Conservation (phyloP, 495 filamentous ascomycete genomes). For the Aspergillus olivimuriae region DNA sequence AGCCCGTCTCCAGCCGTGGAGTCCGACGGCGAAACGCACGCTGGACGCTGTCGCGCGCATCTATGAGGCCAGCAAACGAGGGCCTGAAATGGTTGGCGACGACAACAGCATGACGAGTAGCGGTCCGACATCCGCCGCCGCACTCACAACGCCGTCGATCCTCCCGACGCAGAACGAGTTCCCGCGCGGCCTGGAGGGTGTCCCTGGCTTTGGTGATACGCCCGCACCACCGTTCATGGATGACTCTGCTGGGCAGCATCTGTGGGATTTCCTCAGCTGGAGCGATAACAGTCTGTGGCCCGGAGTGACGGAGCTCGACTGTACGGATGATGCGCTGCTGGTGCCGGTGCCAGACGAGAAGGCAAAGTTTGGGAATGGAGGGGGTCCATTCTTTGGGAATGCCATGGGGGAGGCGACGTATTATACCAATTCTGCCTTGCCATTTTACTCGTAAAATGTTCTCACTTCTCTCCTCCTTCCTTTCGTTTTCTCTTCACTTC, state of each 20-base stretch:
- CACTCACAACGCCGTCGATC: background rate
- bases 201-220: constrained; percentile 22
- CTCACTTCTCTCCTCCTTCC: background rate
- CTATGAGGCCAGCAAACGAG: constrained; percentile 53
- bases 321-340: constrained; percentile 19
- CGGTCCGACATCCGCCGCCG: constrained; percentile 14
- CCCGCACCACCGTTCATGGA: constrained; percentile 25
- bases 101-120: constrained; percentile 7
- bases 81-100: constrained; percentile 12
- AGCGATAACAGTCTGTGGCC: constrained; percentile 35
- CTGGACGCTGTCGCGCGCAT: constrained; percentile 64
- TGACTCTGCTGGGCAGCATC: constrained; percentile 30
- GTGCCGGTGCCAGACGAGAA: constrained; percentile 26
- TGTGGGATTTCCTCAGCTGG: constrained; percentile 42
- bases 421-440: constrained; percentile 20
- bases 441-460: constrained; percentile 20
- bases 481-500: constrained; percentile 1
- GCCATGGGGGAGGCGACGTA: constrained; percentile 20
- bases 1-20: constrained; percentile 63
- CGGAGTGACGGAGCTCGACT: constrained; percentile 27
- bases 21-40: constrained; percentile 62
- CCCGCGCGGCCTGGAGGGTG: constrained; percentile 15
- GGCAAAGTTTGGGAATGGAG: constrained; percentile 19
- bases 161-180: constrained; percentile 17
- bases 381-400: constrained; percentile 23